A percentile compares a stretch with the other conserved stretches of the same genome.
Conservation (phyloP, 257 asterid genomes). For the Echium plantagineum region DNA sequence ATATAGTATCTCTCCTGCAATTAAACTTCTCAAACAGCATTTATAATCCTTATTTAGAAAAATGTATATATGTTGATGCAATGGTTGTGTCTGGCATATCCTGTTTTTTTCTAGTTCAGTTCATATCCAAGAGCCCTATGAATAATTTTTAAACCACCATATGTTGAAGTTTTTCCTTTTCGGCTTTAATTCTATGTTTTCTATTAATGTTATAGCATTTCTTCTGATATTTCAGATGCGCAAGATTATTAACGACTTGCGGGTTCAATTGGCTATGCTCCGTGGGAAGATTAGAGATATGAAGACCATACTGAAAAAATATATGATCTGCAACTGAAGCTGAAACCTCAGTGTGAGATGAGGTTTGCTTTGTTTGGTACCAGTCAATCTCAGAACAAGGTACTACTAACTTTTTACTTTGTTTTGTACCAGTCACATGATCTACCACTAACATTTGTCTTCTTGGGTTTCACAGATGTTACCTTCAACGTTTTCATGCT, state of each 20-base stretch:
- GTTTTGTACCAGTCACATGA: too few species aligned
- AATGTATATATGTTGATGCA: not conserved
- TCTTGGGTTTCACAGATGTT: too few species aligned
- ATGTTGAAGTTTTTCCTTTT: too few species aligned
- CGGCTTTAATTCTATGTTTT: not conserved
- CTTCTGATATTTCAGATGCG: conserved; percentile 35
- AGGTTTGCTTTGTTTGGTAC: too few species aligned
- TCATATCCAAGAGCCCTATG: too few species aligned
- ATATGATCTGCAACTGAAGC: conserved; percentile 76
- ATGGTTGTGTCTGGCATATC: not conserved
- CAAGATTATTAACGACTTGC: conserved; percentile 59
- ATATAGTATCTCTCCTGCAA: not conserved
- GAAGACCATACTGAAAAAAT: conserved; percentile 81
- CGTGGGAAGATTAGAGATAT: conserved; percentile 58
- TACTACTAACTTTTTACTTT: too few species aligned
- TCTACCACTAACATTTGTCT: too few species aligned
- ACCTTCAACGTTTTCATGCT: not conserved
- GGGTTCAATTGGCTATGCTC: conserved; percentile 69
- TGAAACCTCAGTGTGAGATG: conserved; percentile 43
- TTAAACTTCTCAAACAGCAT: not conserved
- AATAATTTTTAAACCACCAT: too few species aligned
- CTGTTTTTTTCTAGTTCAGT: too few species aligned
- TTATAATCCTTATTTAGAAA: not conserved
- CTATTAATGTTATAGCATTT: not conserved
- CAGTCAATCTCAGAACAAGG: too few species aligned